phyloP scores from a whole-genome alignment of 78 protist genomes.

The Dictyostelium discoideum region DNA sequence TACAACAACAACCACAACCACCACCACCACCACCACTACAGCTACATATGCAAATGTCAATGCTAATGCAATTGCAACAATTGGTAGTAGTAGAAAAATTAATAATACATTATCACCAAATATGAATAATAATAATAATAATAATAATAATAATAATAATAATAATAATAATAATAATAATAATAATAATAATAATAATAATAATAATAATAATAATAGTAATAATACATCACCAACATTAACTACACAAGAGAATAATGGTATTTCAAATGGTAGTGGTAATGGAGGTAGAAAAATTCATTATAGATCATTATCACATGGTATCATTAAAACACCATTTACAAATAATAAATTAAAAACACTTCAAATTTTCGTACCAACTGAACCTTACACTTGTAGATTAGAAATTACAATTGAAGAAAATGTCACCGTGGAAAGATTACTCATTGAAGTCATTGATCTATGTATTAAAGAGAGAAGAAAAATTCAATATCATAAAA shows the following conservation, averaged over 20 bases:
- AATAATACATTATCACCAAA: neutral
- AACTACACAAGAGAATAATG: neutral
- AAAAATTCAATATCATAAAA: neutral
- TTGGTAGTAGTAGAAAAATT: neutral
- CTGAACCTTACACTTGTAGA: conserved; percentile 22
- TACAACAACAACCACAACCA: neutral
- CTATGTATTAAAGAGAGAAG: conserved; percentile 52
- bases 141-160: neutral
- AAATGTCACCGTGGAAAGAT: conserved; percentile 31
- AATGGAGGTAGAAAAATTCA: neutral
- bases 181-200: neutral
- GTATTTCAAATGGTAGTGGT: neutral
- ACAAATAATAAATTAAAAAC: conserved; percentile 25
- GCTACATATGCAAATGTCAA: neutral
- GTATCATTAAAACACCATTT: conserved; percentile 13
- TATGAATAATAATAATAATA: neutral
- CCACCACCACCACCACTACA: neutral
- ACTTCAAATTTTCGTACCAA: conserved; percentile 38
- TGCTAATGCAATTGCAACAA: neutral
- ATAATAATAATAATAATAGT: neutral
- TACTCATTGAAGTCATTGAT: conserved; percentile 35
- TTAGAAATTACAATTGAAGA: conserved; percentile 57
- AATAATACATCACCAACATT: neutral
- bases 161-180: neutral
- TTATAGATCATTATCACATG: conserved; percentile 25